Evolutionary conservation across 441 rosid species (phyloP).

Genomic region (Gossypium gossypioides): DNA sequence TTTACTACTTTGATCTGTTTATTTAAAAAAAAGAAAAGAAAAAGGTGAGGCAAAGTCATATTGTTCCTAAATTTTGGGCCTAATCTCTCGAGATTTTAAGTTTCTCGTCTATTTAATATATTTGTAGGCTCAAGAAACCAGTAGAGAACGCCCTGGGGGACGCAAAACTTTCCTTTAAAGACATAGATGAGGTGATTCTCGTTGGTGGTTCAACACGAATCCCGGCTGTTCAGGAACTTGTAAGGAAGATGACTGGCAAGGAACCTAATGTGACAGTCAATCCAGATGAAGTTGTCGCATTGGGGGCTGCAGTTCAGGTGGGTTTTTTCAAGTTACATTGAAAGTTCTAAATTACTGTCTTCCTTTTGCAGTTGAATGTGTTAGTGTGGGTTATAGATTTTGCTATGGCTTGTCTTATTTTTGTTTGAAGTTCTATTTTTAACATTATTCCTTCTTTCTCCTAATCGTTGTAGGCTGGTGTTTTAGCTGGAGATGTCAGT

Average conservation of each 20-base stretch:
- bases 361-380: background rate
- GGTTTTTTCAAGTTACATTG: background rate
- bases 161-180: conserved; percentile 70
- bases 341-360: background rate
- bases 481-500: conserved; percentile 82
- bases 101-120: background rate
- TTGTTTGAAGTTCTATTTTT: background rate
- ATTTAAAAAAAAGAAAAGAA: too few relatives aligned
- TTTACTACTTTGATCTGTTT: background rate
- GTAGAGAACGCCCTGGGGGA: conserved; percentile 74
- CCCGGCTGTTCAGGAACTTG: conserved; percentile 82
- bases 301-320: conserved; percentile 98
- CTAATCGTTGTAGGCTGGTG: conserved; percentile 62
- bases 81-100: background rate
- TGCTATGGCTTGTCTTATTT: background rate
- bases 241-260: conserved; percentile 75
- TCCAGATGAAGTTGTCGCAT: conserved; percentile 91
- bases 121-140: conserved; percentile 63
- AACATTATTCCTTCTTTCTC: background rate
- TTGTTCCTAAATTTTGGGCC: background rate
- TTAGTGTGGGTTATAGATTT: background rate
- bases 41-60: background rate
- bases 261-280: conserved; percentile 89
- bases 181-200: conserved; percentile 83
- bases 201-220: conserved; percentile 96